These are phyloP conservation scores for Talaromyces rugulosus DNA, from an alignment of 2,329 filamentous ascomycete species.

Conservation along the genomic window DNA sequence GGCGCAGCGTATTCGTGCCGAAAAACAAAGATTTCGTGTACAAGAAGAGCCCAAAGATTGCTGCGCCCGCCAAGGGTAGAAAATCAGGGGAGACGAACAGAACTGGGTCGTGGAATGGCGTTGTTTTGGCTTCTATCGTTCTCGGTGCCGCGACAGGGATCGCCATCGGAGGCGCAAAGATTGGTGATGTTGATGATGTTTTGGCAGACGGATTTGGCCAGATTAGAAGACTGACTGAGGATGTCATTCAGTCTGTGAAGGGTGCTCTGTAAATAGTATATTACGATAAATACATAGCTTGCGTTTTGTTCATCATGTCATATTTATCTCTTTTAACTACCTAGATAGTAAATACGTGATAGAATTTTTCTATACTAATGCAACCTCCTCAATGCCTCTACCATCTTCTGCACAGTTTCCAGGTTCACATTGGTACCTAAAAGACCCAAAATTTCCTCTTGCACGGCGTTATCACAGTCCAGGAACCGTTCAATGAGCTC, in stretches of 20 bases:
- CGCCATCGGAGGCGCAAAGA: neutral
- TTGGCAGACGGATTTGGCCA: slow-evolving; percentile 11
- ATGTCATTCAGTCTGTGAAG: slow-evolving; percentile 1
- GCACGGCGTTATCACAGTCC: slow-evolving; percentile 59
- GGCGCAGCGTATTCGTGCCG: slow-evolving; percentile 43
- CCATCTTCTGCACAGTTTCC: slow-evolving; percentile 59
- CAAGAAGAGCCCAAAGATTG: slow-evolving; percentile 11
- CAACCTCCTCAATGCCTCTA: slow-evolving; percentile 53
- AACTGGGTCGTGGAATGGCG: neutral
- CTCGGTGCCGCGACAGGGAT: slow-evolving; percentile 13
- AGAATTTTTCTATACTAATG: slow-evolving; percentile 28
- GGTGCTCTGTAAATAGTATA: neutral
- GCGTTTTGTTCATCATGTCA: neutral
- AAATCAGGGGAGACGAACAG: neutral
- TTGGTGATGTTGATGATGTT: slow-evolving; percentile 7
- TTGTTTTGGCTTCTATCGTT: slow-evolving; percentile 2
- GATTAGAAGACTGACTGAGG: slow-evolving; percentile 1
- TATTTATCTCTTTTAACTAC: neutral
- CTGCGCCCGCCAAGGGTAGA: slow-evolving; percentile 11
- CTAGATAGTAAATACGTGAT: neutral
- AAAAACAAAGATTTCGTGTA: slow-evolving; percentile 36
- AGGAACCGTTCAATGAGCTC: slow-evolving; percentile 85
- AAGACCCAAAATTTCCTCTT: slow-evolving; percentile 50
- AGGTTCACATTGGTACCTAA: slow-evolving; percentile 51
- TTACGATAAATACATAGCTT: neutral